Base-by-base conservation (phyloP, 257 asterid genomes). In the Prunella vulgaris region DNA sequence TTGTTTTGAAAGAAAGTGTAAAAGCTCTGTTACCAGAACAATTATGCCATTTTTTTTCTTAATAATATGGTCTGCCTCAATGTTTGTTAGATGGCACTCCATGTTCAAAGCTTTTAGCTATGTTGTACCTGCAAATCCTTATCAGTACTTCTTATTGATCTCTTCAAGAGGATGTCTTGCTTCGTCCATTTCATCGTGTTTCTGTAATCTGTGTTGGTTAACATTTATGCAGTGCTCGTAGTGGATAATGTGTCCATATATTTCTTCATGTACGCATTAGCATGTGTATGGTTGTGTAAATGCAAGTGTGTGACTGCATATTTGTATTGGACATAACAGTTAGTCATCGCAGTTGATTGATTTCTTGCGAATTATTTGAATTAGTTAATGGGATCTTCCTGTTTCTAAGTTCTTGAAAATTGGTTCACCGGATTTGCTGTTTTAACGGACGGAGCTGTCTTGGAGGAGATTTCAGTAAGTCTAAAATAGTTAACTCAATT, bases 401-500 rank as follows among this genome's bases (percentile, higher is more conserved):
- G 60, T 51, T 64, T 56, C 64, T 66, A 64, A 79, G 30, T 68
- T 69, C 62, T 57, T 60, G 75, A 70, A 71, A 77, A 93, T 93
- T 95, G 86, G 79, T 76, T 81, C 88, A 52, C 66, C 85, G 18
- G 82, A 84, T 72, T 78, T 78, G 66, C 56, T 90, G 74, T 86
- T 88, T n/a, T 42, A 73, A 83, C 69, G 81, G 89, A 76, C 79
- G 83, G 32, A 83, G 85, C 84, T 33, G 70, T 87, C 81, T 90
- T 85, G 87, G 80, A 78, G 96, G 82, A 48, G 88, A 95, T 38
- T 60, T 84, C 74, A 87, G 96, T 88, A 77, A 83, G 90, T 83
- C 66, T 54, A 37, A 40, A n/a, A 46, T 69, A 46, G 9, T 49
- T 22, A 4, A 57, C 49, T 38, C 15, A 7, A 28, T 57, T 68